Conservation (phyloP, 345 rosid species). For the Euclidium syriacum region DNA sequence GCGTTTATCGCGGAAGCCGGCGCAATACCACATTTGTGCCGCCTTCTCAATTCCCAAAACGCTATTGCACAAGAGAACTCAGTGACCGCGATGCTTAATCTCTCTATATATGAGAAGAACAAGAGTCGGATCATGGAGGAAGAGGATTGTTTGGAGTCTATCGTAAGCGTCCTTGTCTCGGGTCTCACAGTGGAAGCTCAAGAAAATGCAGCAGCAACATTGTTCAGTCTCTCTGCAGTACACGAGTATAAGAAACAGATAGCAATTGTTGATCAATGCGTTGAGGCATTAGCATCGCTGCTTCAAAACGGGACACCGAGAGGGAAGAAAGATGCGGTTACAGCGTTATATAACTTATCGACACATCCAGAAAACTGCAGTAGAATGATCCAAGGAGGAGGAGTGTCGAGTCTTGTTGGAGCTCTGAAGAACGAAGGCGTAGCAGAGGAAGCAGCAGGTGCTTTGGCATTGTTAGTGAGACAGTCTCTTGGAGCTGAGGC, state of each 20-base stretch:
- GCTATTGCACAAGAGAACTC: constrained; percentile 84
- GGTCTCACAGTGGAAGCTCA: constrained; percentile 80
- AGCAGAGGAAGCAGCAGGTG: constrained; percentile 90
- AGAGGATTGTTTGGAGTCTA: constrained; percentile 62
- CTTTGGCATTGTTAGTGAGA: constrained; percentile 79
- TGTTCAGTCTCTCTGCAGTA: constrained; percentile 87
- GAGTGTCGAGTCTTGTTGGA: constrained; percentile 60
- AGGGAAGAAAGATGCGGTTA: constrained; percentile 94
- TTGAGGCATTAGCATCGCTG: constrained; percentile 68
- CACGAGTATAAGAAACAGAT: constrained; percentile 90
- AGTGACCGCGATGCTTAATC: constrained; percentile 83
- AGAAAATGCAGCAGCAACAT: constrained; percentile 93
- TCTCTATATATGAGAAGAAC: constrained; percentile 83
- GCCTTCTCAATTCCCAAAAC: constrained; percentile 52
- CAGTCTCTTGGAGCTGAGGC: constrained; percentile 74
- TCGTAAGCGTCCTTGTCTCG: constrained; percentile 59
- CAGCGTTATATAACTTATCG: constrained; percentile 80
- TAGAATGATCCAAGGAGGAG: constrained; percentile 79
- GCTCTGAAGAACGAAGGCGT: constrained; percentile 74
- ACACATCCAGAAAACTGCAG: constrained; percentile 75
- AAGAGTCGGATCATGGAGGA: constrained; percentile 82
- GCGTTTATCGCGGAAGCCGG: constrained; percentile 87
- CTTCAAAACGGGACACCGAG: constrained; percentile 70
- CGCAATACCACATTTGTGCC: constrained; percentile 66
- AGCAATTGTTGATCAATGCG: constrained; percentile 56